These are phyloP conservation scores for Scedosporium apiospermum DNA, from an alignment of 2,329 filamentous ascomycete genomes.

Conservation along the genomic window DNA sequence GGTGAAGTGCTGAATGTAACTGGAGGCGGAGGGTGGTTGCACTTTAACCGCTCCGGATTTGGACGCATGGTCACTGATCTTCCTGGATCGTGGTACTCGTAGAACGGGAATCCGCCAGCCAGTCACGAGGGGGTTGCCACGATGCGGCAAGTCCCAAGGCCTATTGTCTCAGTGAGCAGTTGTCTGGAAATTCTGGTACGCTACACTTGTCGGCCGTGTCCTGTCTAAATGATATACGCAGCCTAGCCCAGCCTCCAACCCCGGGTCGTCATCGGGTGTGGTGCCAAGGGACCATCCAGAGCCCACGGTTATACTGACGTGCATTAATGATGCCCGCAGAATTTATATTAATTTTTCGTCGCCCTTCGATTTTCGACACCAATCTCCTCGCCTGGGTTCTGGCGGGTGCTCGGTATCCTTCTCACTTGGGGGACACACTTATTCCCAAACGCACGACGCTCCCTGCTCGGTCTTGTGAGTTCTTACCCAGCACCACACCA, in stretches of 20 bases:
- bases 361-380: background rate
- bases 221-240: background rate
- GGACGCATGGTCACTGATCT: background rate
- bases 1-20: background rate
- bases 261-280: background rate
- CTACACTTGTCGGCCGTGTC: background rate
- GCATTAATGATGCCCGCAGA: slow-evolving; percentile 1
- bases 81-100: background rate
- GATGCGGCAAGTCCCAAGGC: background rate
- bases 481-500: background rate
- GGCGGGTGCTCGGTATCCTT: background rate
- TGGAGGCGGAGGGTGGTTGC: background rate
- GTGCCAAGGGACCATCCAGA: slow-evolving; percentile 1
- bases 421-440: too few species aligned
- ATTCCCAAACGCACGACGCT: background rate
- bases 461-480: background rate
- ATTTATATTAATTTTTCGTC: background rate
- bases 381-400: background rate
- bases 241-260: background rate
- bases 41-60: slow-evolving; percentile 3
- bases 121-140: background rate
- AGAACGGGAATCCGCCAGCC: background rate
- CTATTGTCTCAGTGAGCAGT: background rate
- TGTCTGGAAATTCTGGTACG: background rate
- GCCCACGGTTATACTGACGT: slow-evolving; percentile 3